Evolutionary conservation across 768 basidiomycete species (phyloP).

Genomic region (Suillus discolor): DNA sequence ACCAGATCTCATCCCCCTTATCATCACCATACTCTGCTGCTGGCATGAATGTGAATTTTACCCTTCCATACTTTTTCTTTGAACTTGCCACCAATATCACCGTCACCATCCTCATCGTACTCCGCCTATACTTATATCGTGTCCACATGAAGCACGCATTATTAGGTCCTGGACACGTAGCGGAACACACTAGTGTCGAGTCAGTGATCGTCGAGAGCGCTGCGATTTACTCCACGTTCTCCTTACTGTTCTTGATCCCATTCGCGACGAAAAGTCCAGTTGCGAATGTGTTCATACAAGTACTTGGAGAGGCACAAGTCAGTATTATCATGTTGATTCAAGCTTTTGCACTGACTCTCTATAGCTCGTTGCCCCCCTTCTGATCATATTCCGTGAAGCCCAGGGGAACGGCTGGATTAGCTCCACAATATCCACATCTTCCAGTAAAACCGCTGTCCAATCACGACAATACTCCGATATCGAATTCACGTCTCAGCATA

Average conservation of each 20-base stretch:
- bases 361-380: constrained; percentile 39
- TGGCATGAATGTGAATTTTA: constrained; percentile 24
- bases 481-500: constrained; percentile 20
- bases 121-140: constrained; percentile 30
- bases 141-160: constrained; percentile 17
- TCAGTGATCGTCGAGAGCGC: constrained; percentile 32
- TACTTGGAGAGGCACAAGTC: constrained; percentile 37
- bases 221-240: constrained; percentile 29
- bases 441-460: constrained; percentile 14
- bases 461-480: constrained; percentile 25
- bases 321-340: background rate
- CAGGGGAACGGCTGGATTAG: constrained; percentile 40
- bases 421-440: constrained; percentile 10
- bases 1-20: constrained; percentile 27
- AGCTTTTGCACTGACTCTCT: background rate
- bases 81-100: constrained; percentile 30
- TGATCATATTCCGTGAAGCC: constrained; percentile 43
- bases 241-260: constrained; percentile 28
- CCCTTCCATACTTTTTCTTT: constrained; percentile 28
- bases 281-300: constrained; percentile 37
- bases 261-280: constrained; percentile 25
- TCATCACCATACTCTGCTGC: constrained; percentile 28
- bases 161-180: constrained; percentile 24
- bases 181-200: constrained; percentile 27
- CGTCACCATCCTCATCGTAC: constrained; percentile 26